Evolutionary conservation across 2,329 filamentous ascomycete species (phyloP), one percentile per base, ranked within the genome.

Genomic region (Trichoderma cornu-damae): DNA sequence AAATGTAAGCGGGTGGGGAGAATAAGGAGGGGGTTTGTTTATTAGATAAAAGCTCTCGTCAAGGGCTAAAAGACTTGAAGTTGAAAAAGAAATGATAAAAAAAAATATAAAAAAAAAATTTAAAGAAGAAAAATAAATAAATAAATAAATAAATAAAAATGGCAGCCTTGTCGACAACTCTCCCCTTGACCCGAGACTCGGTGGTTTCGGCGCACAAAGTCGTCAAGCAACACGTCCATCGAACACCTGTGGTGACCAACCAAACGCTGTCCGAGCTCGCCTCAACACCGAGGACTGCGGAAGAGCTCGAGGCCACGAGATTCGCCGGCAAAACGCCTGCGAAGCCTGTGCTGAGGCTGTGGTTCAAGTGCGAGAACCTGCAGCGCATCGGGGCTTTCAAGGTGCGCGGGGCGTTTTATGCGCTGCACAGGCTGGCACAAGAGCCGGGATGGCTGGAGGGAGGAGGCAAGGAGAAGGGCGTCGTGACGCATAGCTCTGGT

Each of bases 291-390:
- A 85, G 88, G 62, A 70, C 78, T 0, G 54, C 73, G 2, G 75
- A 77, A 3, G 77, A 80, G 4, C 75, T 88, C 0, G 66, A 70
- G 43, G 80, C 77, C 12, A 87, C 85, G 3, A 72, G 75, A 62
- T 85, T 79, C 75, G 70, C 80, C 63, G 80, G 79, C 5, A 74
- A 78, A 37, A 67, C 69, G n/a, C 79, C 85, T 0, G 83, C 87
- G 1, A 75, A 70, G 3, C 90, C 90, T 0, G 82, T 75, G 49
- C 75, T 96, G 37, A 79, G 84, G 11, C 78, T 97, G 52, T 94
- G 89, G 77, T 96, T 97, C 82, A 97, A 97, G 76, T 95, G 90
- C 72, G 93, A 97, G 77, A 96, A 96, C 72, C 77, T 90, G 59
- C 94, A 97, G 76, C 84, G 85, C 56, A 85, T 95, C 55, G 94